Conservation (phyloP, 139 green algal species). For the Bryopsis sp. region DNA sequence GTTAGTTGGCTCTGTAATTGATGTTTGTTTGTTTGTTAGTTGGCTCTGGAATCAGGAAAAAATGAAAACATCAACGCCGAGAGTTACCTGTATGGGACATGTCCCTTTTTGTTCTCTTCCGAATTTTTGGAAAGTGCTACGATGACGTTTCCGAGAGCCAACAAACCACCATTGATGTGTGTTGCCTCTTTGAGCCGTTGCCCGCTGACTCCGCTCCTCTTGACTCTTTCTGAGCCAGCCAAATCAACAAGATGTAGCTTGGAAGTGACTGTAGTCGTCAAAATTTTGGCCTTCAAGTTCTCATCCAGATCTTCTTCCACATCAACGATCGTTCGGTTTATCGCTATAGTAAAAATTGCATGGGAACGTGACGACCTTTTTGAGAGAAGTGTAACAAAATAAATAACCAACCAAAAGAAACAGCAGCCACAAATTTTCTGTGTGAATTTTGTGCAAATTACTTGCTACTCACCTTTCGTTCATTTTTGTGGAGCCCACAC, state of each 20-base stretch:
- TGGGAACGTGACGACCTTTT: conserved; percentile 51
- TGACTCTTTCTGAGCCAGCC: conserved; percentile 37
- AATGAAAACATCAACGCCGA: too few relatives aligned
- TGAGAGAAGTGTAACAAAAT: neutral
- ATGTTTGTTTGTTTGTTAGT: too few relatives aligned
- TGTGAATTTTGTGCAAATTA: conserved; percentile 5
- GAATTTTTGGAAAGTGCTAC: conserved; percentile 31
- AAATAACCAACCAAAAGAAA: too few relatives aligned
- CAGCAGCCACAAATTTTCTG: neutral
- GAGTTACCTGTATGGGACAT: conserved; percentile 26
- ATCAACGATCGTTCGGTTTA: conserved; percentile 43
- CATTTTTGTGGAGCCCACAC: conserved; percentile 45
- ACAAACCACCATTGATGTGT: conserved; percentile 58
- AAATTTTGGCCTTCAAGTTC: conserved; percentile 29
- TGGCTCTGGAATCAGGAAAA: too few relatives aligned
- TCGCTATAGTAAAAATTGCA: conserved; percentile 55
- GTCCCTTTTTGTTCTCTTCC: conserved; percentile 15
- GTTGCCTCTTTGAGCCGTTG: conserved; percentile 55
- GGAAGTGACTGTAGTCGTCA: conserved; percentile 32
- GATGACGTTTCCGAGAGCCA: conserved; percentile 65
- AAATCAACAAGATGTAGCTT: conserved; percentile 62
- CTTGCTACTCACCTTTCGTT: conserved; percentile 37
- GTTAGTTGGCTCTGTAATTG: neutral
- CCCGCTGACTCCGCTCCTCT: conserved; percentile 42
- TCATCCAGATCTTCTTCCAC: conserved; percentile 34